These are phyloP conservation scores for Chaetomium strumarium DNA, from an alignment of 2,329 filamentous ascomycete genomes.

Conservation along the genomic window DNA sequence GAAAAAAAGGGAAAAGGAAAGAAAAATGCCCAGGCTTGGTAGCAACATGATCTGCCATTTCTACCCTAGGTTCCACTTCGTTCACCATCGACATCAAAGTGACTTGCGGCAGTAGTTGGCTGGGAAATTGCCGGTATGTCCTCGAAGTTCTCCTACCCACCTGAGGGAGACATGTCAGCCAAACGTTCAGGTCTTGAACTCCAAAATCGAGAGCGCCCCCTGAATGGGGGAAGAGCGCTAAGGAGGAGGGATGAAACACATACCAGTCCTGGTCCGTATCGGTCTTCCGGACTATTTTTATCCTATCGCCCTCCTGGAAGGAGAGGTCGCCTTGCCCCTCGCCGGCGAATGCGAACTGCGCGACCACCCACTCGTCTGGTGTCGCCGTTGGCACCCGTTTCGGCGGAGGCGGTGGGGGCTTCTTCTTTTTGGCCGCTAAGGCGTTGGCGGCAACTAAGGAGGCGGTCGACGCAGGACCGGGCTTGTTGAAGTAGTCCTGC, in stretches of 20 bases:
- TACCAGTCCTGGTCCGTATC: constrained; percentile 73
- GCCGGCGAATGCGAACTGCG: constrained; percentile 68
- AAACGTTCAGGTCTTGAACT: not conserved
- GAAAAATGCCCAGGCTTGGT: not conserved
- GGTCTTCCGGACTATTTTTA: constrained; percentile 72
- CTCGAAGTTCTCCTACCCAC: constrained; percentile 72
- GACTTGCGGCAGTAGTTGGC: constrained; percentile 71
- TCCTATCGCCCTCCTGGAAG: constrained; percentile 72
- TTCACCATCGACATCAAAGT: constrained; percentile 1
- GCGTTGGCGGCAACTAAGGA: constrained; percentile 10
- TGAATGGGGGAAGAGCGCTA: not conserved
- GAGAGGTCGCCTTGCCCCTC: constrained; percentile 64
- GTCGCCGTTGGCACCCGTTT: constrained; percentile 50
- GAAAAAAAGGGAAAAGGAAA: not conserved
- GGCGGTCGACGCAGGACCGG: constrained; percentile 2
- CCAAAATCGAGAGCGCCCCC: too few relatives aligned
- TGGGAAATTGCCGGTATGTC: constrained; percentile 66
- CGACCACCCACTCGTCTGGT: constrained; percentile 56
- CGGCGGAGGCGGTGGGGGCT: constrained; percentile 63
- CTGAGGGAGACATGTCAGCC: not conserved
- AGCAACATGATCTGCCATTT: not conserved
- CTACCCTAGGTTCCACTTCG: not conserved
- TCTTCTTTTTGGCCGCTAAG: constrained; percentile 58
- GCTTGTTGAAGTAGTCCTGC: constrained; percentile 10
- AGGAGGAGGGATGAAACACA: not conserved